phyloP scores from a whole-genome alignment of 352 stramenopile genomes.

The Albugo laibachii region DNA sequence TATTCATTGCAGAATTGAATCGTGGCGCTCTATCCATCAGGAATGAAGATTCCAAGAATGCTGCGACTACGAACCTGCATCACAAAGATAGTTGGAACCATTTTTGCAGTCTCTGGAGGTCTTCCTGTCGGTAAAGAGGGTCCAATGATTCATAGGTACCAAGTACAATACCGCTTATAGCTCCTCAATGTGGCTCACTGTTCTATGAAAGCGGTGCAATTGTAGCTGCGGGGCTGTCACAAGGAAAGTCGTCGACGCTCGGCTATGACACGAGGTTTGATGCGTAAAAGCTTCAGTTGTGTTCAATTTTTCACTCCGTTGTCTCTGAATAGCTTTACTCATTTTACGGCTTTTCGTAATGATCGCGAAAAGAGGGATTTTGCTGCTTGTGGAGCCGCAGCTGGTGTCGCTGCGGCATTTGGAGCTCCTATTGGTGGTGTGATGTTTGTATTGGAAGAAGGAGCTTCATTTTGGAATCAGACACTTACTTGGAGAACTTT shows the following conservation, averaged over 20 bases:
- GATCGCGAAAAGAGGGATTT: slow-evolving; percentile 81
- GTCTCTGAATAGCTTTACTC: slow-evolving; percentile 31
- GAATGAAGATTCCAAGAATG: slow-evolving; percentile 69
- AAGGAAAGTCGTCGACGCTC: slow-evolving; percentile 52
- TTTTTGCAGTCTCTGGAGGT: slow-evolving; percentile 64
- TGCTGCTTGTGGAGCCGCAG: slow-evolving; percentile 69
- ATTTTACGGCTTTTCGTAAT: slow-evolving; percentile 77
- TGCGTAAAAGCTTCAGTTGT: neutral
- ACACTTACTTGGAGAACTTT: slow-evolving; percentile 69
- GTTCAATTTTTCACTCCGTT: neutral
- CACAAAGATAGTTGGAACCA: slow-evolving; percentile 77
- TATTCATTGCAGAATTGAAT: slow-evolving; percentile 4
- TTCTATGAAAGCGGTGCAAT: slow-evolving; percentile 23
- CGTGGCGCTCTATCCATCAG: slow-evolving; percentile 1
- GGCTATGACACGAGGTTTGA: slow-evolving; percentile 46
- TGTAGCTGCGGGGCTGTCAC: slow-evolving; percentile 48
- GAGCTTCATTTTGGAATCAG: slow-evolving; percentile 72
- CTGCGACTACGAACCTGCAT: slow-evolving; percentile 58
- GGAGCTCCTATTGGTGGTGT: slow-evolving; percentile 79
- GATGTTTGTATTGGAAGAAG: slow-evolving; percentile 69
- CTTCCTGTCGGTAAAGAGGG: slow-evolving; percentile 84
- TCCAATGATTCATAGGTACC: slow-evolving; percentile 80
- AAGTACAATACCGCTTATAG: neutral
- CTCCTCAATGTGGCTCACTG: neutral
- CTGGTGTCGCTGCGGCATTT: slow-evolving; percentile 78